Evolutionary conservation across 805 yeast genomes (phyloP), one percentile per base, ranked within the genome.

Genomic region (Hyphopichia homilentoma): DNA sequence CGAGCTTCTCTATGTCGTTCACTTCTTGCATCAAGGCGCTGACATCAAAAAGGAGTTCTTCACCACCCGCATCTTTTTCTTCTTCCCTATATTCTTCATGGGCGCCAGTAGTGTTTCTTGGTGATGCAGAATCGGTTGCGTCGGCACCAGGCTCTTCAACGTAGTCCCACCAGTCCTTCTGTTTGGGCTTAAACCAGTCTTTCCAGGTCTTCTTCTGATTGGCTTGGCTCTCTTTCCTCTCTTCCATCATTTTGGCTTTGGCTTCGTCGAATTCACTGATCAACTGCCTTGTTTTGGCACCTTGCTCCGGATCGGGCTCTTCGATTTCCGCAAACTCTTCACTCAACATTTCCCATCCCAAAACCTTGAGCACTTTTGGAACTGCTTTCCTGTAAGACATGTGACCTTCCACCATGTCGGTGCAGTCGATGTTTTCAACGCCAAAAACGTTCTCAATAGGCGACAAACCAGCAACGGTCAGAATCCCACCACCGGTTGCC

Each of bases 301-400:
- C 73, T 47, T 81, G 79, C 44, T 86, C 95, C 2, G 95, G 86
- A 56, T 90, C 96, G 1, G 96, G 94, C 51, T 90, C 97, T 54
- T 89, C 97, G 44, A 93, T 89, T 57, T 93, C 98, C 13, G 84
- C 81, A 52, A 93, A 93, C 54, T 89, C 96, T 38, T 93, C 98
- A 41, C 82, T 77, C 25, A 88, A 54, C 4, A 93, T 87, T 34
- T 84, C 82, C 79, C 94, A 83, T 4, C 84, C 89, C 25, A 85
- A 47, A 31, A 63, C 59, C 40, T 74, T 73, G 43, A 93, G 54
- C 27, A 93, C 68, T 45, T 77, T 77, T 1, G 99, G 99, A 74
- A 93, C 87, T 8, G 87, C 88, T 40, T 82, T 82, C 63, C 98
- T 82, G 60, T 93, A 93, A n/a, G 84, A 87, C 96, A 93, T 86